These are phyloP conservation scores for Casaregolazyma suthepensis DNA, from an alignment of 1,139 yeast genomes.

Conservation along the genomic window DNA sequence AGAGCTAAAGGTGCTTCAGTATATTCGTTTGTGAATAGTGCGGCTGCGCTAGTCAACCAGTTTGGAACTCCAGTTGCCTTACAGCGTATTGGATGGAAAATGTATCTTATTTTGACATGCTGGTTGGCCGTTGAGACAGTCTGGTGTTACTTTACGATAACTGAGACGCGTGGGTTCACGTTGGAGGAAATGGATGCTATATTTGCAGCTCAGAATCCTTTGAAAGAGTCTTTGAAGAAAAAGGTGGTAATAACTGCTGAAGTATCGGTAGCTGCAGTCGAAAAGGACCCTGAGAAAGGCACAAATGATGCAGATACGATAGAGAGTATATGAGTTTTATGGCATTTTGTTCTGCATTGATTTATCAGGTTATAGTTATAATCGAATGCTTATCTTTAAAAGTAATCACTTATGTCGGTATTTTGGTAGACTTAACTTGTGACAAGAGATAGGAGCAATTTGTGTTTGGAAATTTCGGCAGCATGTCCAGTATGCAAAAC, in stretches of 20 bases:
- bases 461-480: too few species aligned
- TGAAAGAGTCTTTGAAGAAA: constrained; percentile 17
- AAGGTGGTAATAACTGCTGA: constrained; percentile 6
- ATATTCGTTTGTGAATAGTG: constrained; percentile 22
- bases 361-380: neutral
- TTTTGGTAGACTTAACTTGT: too few species aligned
- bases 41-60: constrained; percentile 33
- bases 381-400: too few species aligned
- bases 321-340: neutral
- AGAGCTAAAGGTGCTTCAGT: constrained; percentile 31
- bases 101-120: constrained; percentile 30
- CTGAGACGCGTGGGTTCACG: constrained; percentile 43
- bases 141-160: constrained; percentile 38
- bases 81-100: constrained; percentile 45
- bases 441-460: too few species aligned
- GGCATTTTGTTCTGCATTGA: neutral
- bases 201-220: constrained; percentile 29
- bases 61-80: constrained; percentile 55
- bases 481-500: too few species aligned
- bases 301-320: neutral
- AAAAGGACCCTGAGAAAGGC: neutral
- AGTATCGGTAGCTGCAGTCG: neutral
- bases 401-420: too few species aligned
- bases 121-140: constrained; percentile 19
- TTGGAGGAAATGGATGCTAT: constrained; percentile 45